A percentile compares a stretch with the other conserved stretches of the same genome.
These are phyloP conservation scores for Geotrichum histeridarum DNA, from an alignment of 1,139 yeast species.

Conservation along the genomic window DNA sequence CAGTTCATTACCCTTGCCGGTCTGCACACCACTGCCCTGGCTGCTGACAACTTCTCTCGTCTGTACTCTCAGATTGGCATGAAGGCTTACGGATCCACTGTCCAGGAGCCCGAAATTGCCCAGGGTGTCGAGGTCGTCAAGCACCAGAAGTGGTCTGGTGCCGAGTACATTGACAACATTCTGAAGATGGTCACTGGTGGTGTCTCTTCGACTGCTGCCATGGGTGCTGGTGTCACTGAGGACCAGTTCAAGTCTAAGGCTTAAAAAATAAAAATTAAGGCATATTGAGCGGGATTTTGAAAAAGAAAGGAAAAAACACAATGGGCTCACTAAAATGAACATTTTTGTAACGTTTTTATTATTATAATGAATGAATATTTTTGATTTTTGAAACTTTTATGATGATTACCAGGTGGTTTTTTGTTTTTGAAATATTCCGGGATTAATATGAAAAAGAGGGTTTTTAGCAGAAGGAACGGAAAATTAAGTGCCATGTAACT, in stretches of 20 bases:
- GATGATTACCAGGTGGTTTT: too few species aligned
- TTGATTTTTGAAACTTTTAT: too few species aligned
- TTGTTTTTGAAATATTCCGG: too few species aligned
- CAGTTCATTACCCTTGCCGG: slow-evolving; percentile 98
- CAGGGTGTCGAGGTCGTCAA: slow-evolving; percentile 90
- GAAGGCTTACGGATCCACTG: slow-evolving; percentile 88
- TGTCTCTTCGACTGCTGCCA: slow-evolving; percentile 91
- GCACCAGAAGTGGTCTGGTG: slow-evolving; percentile 99
- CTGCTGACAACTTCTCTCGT: slow-evolving; percentile 78
- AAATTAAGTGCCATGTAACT: too few species aligned
- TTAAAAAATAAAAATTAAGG: slow-evolving; percentile 12
- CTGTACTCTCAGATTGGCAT: slow-evolving; percentile 78
- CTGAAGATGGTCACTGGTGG: slow-evolving; percentile 93
- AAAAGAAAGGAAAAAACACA: background rate
- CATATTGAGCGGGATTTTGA: background rate
- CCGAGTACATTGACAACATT: slow-evolving; percentile 89
- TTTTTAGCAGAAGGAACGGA: too few species aligned
- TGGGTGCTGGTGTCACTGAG: slow-evolving; percentile 98
- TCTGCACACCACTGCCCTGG: slow-evolving; percentile 91
- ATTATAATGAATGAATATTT: background rate
- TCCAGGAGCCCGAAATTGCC: slow-evolving; percentile 86
- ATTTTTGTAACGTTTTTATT: background rate
- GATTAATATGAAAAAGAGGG: too few species aligned
- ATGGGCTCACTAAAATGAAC: too few species aligned
- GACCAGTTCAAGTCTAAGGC: slow-evolving; percentile 67